Conservation (phyloP, 2,329 filamentous ascomycete genomes). For the Lecanoromycetidae sp. region DNA sequence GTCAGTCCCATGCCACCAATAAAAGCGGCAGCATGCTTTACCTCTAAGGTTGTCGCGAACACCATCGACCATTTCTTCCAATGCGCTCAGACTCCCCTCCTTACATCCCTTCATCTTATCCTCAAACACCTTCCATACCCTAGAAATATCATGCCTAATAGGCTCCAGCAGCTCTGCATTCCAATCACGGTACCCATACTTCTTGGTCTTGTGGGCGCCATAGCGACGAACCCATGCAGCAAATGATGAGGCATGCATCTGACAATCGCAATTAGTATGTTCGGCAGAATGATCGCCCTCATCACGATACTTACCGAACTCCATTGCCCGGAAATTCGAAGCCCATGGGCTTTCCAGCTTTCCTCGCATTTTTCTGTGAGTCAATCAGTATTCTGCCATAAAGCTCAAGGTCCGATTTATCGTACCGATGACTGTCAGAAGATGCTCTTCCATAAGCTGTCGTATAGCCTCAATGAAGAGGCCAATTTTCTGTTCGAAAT, state of each 20-base stretch:
- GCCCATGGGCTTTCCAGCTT: background rate
- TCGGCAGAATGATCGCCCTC: background rate
- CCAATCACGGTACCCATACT: background rate
- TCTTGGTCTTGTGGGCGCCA: background rate
- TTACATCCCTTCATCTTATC: background rate
- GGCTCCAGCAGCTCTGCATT: background rate
- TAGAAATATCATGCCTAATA: background rate
- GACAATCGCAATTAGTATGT: too few relatives aligned
- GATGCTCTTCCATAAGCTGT: background rate
- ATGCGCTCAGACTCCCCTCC: background rate
- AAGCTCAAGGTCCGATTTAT: too few relatives aligned
- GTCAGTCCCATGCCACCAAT: background rate
- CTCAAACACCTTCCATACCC: background rate
- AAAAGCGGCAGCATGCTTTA: background rate
- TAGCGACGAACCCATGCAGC: background rate
- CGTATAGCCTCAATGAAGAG: background rate
- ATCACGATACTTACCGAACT: background rate
- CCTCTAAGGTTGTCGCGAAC: slow-evolving; percentile 8
- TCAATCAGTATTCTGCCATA: too few relatives aligned
- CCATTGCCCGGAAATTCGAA: background rate
- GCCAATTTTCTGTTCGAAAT: background rate
- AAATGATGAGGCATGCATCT: background rate
- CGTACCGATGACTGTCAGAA: background rate
- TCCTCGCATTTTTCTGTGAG: background rate
- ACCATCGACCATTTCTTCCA: background rate